Evolutionary conservation across 2,329 filamentous ascomycete species (phyloP), one percentile per base, ranked within the genome.

Genomic region (Phyllosticta paracitricarpa): DNA sequence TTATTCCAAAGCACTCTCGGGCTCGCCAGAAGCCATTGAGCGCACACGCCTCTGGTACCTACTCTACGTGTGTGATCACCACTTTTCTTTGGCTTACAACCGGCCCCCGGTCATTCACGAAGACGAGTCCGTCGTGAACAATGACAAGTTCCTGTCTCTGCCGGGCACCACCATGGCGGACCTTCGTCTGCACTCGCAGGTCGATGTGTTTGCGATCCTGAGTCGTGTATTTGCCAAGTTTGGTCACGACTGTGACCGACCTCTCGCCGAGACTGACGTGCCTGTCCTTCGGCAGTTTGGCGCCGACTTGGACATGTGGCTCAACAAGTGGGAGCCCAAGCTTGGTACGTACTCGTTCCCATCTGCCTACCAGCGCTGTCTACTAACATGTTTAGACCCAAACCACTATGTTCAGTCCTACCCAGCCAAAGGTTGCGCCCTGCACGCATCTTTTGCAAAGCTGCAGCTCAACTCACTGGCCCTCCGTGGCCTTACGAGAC

Each of bases 261-360:
- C 73, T 12, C 65, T 76, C 0, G 66, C 68, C 0, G 73, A 74
- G 55, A 64, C 67, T 1, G 74, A 77, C 57, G 73, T 77, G 28
- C 71, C 70, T 25, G 69, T 72, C 61, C 63, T 77, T 14, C 70
- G 73, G 51, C 68, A 70, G 56, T 77, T 76, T 66, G 77, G 76
- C 62, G 70, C 76, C 28, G 72, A 74, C 33, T 75, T 77, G n/a
- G 76, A 77, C 33, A 72, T 75, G 59, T 77, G 75, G 75, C 69
- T 74, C 7, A 69, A 74, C 57, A 67, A 66, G 8, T 76, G 74
- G 75, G 71, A 75, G 63, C 64, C 68, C 24, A 64, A 69, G 35
- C 71, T 69, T 1, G 67, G 59, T 61, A 61, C 22, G 59, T 54
- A 48, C 19, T n/a, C 30, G 2, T 30, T 17, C 14, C 22, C 17